A percentile compares a stretch with the other conserved stretches of the same genome.
Conservation (phyloP, 441 rosid species). For the Sinapis alba region DNA sequence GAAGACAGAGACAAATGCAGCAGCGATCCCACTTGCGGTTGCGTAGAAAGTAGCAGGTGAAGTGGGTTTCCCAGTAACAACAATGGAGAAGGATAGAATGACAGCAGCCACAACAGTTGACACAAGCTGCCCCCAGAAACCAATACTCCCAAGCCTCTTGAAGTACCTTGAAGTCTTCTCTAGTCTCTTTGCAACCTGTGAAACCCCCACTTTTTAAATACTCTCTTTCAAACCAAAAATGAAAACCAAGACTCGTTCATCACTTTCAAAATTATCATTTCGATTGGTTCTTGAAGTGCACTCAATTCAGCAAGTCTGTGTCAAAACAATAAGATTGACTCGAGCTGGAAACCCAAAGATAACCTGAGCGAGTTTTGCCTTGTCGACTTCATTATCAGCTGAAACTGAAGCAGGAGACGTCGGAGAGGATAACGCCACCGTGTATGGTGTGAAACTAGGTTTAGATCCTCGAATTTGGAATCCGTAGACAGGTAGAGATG, state of each 20-base stretch:
- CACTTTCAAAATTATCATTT: background rate
- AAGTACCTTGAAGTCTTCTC: slow-evolving; percentile 87
- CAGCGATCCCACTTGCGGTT: slow-evolving; percentile 86
- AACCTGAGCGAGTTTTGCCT: slow-evolving; percentile 87
- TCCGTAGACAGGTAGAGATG: slow-evolving; percentile 26
- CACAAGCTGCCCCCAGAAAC: slow-evolving; percentile 96
- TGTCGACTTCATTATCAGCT: slow-evolving; percentile 59
- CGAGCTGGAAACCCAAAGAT: no score
- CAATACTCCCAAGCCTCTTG: slow-evolving; percentile 83
- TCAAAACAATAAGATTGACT: no score
- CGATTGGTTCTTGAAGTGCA: background rate
- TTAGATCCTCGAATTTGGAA: slow-evolving; percentile 44
- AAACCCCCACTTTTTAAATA: slow-evolving; percentile 20
- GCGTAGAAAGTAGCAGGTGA: slow-evolving; percentile 88
- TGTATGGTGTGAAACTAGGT: slow-evolving; percentile 29
- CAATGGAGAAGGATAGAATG: slow-evolving; percentile 81
- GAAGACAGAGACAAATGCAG: slow-evolving; percentile 84
- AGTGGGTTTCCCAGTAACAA: slow-evolving; percentile 71
- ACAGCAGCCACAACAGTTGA: slow-evolving; percentile 85
- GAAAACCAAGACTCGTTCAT: no score
- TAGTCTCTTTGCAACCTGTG: slow-evolving; percentile 87
- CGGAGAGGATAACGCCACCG: slow-evolving; percentile 41
- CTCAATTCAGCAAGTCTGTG: no score
- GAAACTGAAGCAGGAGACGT: slow-evolving; percentile 51
- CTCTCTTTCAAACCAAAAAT: no score